A percentile compares a stretch with the other conserved stretches of the same genome.
These are phyloP conservation scores for Basipetospora chlamydospora DNA, from an alignment of 2,329 filamentous ascomycete species.

Conservation along the genomic window DNA sequence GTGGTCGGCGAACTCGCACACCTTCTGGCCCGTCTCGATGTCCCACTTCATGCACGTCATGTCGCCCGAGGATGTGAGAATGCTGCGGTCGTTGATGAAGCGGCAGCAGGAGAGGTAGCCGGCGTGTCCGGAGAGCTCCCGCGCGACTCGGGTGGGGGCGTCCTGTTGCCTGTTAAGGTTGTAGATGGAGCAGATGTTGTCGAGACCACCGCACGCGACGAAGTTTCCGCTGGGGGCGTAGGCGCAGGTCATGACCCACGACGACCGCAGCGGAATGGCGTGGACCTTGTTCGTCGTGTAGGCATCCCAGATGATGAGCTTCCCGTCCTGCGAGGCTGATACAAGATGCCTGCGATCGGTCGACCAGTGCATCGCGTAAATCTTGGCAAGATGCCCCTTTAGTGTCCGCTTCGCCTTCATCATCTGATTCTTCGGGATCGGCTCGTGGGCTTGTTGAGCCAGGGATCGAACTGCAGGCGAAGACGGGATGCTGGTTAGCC, in stretches of 20 bases:
- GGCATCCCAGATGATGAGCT: constrained; percentile 99
- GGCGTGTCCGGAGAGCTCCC: constrained; percentile 90
- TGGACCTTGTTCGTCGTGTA: constrained; percentile 99
- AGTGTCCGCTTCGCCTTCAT: constrained; percentile 97
- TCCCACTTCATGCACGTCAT: constrained; percentile 99
- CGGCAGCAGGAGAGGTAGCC: constrained; percentile 97
- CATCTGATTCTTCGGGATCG: constrained; percentile 74
- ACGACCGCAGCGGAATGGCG: constrained; percentile 90
- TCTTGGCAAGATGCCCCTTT: constrained; percentile 97
- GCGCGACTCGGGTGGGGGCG: constrained; percentile 89
- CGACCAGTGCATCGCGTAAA: constrained; percentile 99
- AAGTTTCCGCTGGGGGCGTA: constrained; percentile 98
- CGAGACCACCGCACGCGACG: constrained; percentile 93
- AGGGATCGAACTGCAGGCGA: constrained; percentile 78
- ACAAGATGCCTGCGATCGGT: constrained; percentile 95
- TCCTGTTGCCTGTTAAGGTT: constrained; percentile 90
- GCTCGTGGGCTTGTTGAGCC: constrained; percentile 81
- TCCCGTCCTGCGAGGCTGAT: constrained; percentile 95
- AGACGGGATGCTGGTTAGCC: constrained; percentile 1
- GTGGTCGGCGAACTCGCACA: constrained; percentile 96
- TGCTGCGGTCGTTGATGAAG: constrained; percentile 96
- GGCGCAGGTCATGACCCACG: constrained; percentile 99
- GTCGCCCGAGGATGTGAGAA: constrained; percentile 93
- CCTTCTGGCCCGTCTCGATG: constrained; percentile 92
- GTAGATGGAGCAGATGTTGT: constrained; percentile 99